A percentile compares a stretch with the other conserved stretches of the same genome.
Conservation (phyloP, 1,284 basidiomycete species). For the Sporisorium iseilematis-ciliati region DNA sequence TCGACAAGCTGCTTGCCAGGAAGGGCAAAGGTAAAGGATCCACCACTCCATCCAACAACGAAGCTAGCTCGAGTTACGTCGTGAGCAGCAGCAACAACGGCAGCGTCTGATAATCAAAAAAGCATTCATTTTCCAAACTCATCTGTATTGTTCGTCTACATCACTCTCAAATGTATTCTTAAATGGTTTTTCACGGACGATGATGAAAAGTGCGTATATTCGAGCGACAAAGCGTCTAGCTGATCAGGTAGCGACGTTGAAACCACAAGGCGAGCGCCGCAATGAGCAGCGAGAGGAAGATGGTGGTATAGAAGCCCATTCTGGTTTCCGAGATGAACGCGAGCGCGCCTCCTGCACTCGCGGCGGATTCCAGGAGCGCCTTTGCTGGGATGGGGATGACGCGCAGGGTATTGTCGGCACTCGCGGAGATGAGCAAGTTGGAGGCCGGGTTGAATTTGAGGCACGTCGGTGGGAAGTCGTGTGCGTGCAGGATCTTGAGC, state of each 20-base stretch:
- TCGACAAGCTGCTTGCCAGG: conserved; percentile 59
- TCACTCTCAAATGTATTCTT: conserved; percentile 7
- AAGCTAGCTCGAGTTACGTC: conserved; percentile 4
- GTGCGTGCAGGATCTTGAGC: conserved; percentile 87
- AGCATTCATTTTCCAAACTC: background rate
- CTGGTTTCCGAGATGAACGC: conserved; percentile 48
- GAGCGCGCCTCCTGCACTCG: conserved; percentile 24
- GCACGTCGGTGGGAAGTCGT: conserved; percentile 93
- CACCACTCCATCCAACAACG: conserved; percentile 9
- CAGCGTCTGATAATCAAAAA: conserved; percentile 1
- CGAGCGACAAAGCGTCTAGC: conserved; percentile 4
- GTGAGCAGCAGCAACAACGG: conserved; percentile 1
- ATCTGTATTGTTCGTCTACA: conserved; percentile 19
- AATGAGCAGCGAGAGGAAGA: conserved; percentile 44
- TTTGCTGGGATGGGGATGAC: conserved; percentile 73
- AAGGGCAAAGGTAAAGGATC: conserved; percentile 29
- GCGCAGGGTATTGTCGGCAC: conserved; percentile 89
- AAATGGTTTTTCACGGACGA: background rate
- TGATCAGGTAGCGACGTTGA: conserved; percentile 35
- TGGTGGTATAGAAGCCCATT: conserved; percentile 50
- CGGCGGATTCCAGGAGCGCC: conserved; percentile 54
- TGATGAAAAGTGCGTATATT: background rate
- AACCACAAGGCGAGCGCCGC: conserved; percentile 37
- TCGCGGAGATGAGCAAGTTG: conserved; percentile 86
- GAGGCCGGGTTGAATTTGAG: conserved; percentile 87